These are phyloP conservation scores for Chrysanthemum seticuspe DNA, from an alignment of 129 eudicot genomes.

Conservation along the genomic window DNA sequence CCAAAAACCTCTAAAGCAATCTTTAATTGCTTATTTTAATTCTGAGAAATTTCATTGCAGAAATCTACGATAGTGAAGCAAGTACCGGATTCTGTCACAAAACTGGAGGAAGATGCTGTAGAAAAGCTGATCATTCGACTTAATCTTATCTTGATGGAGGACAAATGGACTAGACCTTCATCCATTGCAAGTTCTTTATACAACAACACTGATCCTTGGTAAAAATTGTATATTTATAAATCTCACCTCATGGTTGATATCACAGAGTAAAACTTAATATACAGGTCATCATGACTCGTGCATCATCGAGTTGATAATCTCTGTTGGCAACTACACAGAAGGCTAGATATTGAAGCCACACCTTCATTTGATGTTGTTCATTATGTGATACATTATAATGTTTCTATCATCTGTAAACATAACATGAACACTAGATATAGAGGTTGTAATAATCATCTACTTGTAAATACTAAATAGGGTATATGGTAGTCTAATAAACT, in stretches of 20 bases:
- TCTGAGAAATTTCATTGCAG: slow-evolving; percentile 25
- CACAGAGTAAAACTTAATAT: not conserved
- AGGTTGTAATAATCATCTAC: not conserved
- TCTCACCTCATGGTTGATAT: slow-evolving; percentile 6
- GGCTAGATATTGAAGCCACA: not conserved
- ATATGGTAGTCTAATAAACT: slow-evolving; percentile 14
- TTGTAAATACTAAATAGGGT: slow-evolving; percentile 16
- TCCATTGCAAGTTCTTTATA: slow-evolving; percentile 45
- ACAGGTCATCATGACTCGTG: not conserved
- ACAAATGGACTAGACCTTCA: slow-evolving; percentile 60
- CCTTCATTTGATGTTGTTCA: not conserved
- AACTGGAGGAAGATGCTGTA: slow-evolving; percentile 65
- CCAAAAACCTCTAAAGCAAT: not conserved
- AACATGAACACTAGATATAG: slow-evolving; percentile 1
- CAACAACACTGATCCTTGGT: slow-evolving; percentile 88
- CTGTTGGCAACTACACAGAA: not conserved
- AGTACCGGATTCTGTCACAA: slow-evolving; percentile 28
- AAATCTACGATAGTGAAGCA: slow-evolving; percentile 30
- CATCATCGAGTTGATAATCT: slow-evolving; percentile 10
- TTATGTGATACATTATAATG: not conserved
- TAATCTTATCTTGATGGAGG: slow-evolving; percentile 78
- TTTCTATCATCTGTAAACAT: not conserved
- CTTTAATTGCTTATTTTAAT: slow-evolving; percentile 8
- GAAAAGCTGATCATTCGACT: slow-evolving; percentile 67
- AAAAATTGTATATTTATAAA: not conserved